These are phyloP conservation scores for Alternaria alternata DNA, from an alignment of 2,329 filamentous ascomycete species.

Conservation along the genomic window DNA sequence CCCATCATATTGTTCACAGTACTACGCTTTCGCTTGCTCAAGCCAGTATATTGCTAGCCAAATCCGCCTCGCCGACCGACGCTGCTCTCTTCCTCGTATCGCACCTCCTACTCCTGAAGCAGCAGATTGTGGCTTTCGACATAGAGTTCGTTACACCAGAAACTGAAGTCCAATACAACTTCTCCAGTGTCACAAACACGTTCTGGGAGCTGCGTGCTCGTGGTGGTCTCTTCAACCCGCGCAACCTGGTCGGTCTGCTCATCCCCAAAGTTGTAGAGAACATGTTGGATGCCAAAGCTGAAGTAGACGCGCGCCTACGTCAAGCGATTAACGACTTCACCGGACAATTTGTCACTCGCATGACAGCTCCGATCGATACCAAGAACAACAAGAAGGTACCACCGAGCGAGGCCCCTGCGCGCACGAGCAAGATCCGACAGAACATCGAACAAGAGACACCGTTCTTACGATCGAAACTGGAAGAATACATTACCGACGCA, in stretches of 20 bases:
- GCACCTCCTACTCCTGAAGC: slow-evolving; percentile 93
- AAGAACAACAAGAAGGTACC: slow-evolving; percentile 37
- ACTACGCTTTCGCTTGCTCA: slow-evolving; percentile 83
- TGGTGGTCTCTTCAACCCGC: slow-evolving; percentile 71
- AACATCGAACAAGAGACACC: slow-evolving; percentile 67
- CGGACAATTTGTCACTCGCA: slow-evolving; percentile 63
- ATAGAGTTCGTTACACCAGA: slow-evolving; percentile 78
- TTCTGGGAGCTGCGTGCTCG: slow-evolving; percentile 73
- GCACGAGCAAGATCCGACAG: slow-evolving; percentile 58
- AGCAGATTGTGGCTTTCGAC: slow-evolving; percentile 94
- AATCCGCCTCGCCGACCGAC: slow-evolving; percentile 72
- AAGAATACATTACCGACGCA: slow-evolving; percentile 70
- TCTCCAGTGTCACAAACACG: slow-evolving; percentile 70
- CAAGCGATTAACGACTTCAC: slow-evolving; percentile 73
- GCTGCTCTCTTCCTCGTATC: slow-evolving; percentile 92
- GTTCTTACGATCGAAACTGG: slow-evolving; percentile 63
- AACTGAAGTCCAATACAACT: slow-evolving; percentile 66
- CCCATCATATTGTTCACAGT: slow-evolving; percentile 86
- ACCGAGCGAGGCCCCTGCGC: slow-evolving; percentile 36
- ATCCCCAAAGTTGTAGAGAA: slow-evolving; percentile 73
- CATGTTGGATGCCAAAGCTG: slow-evolving; percentile 75
- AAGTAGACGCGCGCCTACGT: slow-evolving; percentile 69
- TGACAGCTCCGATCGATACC: slow-evolving; percentile 59
- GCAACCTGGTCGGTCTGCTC: slow-evolving; percentile 67
- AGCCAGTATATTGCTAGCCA: slow-evolving; percentile 75